A percentile compares a stretch with the other conserved stretches of the same genome.
Conservation (phyloP, 495 filamentous ascomycete genomes). For the Aspergillus cavernicola region DNA sequence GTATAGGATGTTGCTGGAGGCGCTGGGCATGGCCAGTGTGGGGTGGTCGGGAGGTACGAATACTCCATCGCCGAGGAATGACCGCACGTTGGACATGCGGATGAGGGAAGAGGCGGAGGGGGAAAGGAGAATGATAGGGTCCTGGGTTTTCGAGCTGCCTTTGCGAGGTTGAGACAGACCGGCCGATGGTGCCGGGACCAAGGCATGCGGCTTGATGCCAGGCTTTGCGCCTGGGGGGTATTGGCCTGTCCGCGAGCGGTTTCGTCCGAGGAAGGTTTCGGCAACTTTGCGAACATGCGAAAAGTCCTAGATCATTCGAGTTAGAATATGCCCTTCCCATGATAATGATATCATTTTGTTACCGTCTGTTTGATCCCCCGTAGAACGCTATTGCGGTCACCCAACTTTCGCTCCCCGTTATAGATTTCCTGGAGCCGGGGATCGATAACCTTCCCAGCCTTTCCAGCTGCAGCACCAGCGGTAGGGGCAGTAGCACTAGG, state of each 20-base stretch:
- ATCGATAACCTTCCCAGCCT: conserved; percentile 61
- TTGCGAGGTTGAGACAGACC: conserved; percentile 36
- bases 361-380: conserved; percentile 88
- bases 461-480: conserved; percentile 48
- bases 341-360: conserved; percentile 23
- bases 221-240: conserved; percentile 44
- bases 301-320: conserved; percentile 65
- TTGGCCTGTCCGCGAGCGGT: conserved; percentile 42
- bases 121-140: conserved; percentile 97
- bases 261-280: conserved; percentile 69
- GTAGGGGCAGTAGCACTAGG: conserved; percentile 28
- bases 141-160: conserved; percentile 58
- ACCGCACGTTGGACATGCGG: conserved; percentile 94
- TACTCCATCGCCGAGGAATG: conserved; percentile 82
- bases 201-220: conserved; percentile 33
- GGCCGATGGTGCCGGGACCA: conserved; percentile 39
- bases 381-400: conserved; percentile 85
- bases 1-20: conserved; percentile 68
- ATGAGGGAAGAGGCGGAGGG: conserved; percentile 97
- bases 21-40: conserved; percentile 50
- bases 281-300: conserved; percentile 87
- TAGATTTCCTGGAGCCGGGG: conserved; percentile 84
- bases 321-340: background rate
- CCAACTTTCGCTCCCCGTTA: conserved; percentile 82
- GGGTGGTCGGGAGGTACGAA: conserved; percentile 76